Percentiles rank a stretch among this genome's conserved stretches.
Evolutionary conservation across 1,139 yeast species (phyloP).

Genomic region (Arxiozyma heterogenica): DNA sequence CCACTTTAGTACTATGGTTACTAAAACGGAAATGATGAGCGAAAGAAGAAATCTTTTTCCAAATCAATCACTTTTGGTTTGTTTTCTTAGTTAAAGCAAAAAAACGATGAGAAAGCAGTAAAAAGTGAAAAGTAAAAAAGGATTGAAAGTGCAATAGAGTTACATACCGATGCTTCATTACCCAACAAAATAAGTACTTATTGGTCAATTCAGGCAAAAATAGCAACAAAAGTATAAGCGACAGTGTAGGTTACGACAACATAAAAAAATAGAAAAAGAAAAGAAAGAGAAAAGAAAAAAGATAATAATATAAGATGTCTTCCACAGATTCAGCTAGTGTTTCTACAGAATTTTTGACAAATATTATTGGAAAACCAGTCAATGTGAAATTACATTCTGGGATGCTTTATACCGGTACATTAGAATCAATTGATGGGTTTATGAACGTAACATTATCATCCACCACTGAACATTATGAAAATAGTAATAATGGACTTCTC

Average conservation of each 20-base stretch:
- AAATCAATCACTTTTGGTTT: too few species aligned
- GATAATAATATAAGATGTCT: not conserved
- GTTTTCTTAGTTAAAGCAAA: too few species aligned
- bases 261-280: too few species aligned
- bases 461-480: slow-evolving; percentile 48
- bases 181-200: too few species aligned
- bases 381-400: slow-evolving; percentile 82
- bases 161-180: too few species aligned
- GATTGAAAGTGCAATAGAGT: too few species aligned
- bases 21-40: not conserved
- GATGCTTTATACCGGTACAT: slow-evolving; percentile 63
- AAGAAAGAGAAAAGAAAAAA: too few species aligned
- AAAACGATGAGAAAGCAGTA: too few species aligned
- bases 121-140: too few species aligned
- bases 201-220: too few species aligned
- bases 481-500: slow-evolving; percentile 43
- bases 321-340: slow-evolving; percentile 12
- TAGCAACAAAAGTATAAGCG: not conserved
- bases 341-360: slow-evolving; percentile 72
- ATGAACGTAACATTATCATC: slow-evolving; percentile 88
- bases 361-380: slow-evolving; percentile 72
- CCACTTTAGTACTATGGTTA: not conserved
- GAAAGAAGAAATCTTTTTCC: not conserved
- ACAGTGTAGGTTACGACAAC: not conserved
- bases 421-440: slow-evolving; percentile 91